A percentile compares a stretch with the other conserved stretches of the same genome.
Evolutionary conservation across 164 flowering plant genomes (phyloP).

Genomic region (Chimonanthus praecox): DNA sequence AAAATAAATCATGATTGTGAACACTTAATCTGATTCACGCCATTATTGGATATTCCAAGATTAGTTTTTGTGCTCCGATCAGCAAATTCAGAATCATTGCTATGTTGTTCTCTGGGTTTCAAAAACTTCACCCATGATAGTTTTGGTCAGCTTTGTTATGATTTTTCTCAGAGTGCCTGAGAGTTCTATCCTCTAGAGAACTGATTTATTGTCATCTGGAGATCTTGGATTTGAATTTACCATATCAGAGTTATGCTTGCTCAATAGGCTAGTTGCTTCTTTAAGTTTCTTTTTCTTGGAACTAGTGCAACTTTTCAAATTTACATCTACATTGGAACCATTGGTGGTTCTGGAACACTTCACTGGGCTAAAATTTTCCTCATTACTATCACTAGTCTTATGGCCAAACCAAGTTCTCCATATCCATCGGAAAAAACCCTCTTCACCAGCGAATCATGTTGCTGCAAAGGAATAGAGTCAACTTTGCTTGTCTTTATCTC

Average conservation of each 20-base stretch:
- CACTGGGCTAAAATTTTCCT: conserved; percentile 3
- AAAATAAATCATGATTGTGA: conserved; percentile 31
- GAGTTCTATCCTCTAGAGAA: conserved; percentile 5
- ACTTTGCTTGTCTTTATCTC: background rate
- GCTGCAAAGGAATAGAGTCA: conserved; percentile 7
- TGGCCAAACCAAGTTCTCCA: conserved; percentile 40
- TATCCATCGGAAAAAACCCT: conserved; percentile 30
- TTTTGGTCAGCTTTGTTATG: conserved; percentile 15
- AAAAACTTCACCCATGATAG: conserved; percentile 29
- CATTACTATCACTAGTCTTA: conserved; percentile 7
- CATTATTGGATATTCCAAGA: conserved; percentile 14
- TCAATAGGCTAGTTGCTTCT: conserved; percentile 13
- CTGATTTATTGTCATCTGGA: conserved; percentile 14
- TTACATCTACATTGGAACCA: background rate
- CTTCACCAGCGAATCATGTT: conserved; percentile 21
- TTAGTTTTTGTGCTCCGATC: conserved; percentile 7
- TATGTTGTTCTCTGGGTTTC: conserved; percentile 11
- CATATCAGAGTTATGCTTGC: conserved; percentile 7
- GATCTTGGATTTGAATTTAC: conserved; percentile 14
- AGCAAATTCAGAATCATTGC: conserved; percentile 1
- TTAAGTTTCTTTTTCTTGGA: conserved; percentile 10
- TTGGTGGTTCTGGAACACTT: conserved; percentile 5
- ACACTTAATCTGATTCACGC: conserved; percentile 8
- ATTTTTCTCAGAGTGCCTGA: conserved; percentile 6
- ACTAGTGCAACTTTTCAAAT: background rate